Conservation (phyloP, 371 early-diverging fungal genomes). For the Entomophthora muscae region DNA sequence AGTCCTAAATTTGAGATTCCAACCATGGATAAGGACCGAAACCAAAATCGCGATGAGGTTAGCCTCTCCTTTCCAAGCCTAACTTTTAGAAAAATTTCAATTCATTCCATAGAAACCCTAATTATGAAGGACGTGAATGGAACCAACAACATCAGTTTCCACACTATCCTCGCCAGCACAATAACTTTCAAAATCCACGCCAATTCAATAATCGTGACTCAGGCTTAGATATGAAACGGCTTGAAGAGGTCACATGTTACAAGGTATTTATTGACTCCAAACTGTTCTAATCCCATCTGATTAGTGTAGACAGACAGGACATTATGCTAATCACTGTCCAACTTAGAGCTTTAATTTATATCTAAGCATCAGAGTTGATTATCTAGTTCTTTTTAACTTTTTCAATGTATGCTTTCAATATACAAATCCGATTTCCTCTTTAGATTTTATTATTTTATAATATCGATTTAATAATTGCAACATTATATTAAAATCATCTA, state of each 20-base stretch:
- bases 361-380: too few relatives aligned
- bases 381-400: too few relatives aligned
- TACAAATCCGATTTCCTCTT: too few relatives aligned
- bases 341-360: too few relatives aligned
- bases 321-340: conserved; percentile 48
- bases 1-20: conserved; percentile 58
- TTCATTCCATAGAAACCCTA: not conserved
- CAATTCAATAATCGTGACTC: conserved; percentile 14
- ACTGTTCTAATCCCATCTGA: not conserved
- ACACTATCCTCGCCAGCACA: conserved; percentile 7
- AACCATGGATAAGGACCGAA: conserved; percentile 18
- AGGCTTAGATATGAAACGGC: conserved; percentile 25
- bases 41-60: conserved; percentile 8
- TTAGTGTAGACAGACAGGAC: conserved; percentile 46
- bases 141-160: conserved; percentile 2
- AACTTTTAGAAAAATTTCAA: conserved; percentile 11
- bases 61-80: conserved; percentile 7
- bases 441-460: too few relatives aligned
- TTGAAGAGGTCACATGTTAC: conserved; percentile 57
- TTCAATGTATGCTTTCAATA: too few relatives aligned
- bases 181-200: conserved; percentile 15
- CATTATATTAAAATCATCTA: too few relatives aligned
- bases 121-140: not conserved
- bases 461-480: too few relatives aligned
- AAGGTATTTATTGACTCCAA: conserved; percentile 23